A percentile compares a stretch with the other conserved stretches of the same genome.
Evolutionary conservation across 768 basidiomycete genomes (phyloP).

Genomic region (Rhodotorula kratochvilovae): DNA sequence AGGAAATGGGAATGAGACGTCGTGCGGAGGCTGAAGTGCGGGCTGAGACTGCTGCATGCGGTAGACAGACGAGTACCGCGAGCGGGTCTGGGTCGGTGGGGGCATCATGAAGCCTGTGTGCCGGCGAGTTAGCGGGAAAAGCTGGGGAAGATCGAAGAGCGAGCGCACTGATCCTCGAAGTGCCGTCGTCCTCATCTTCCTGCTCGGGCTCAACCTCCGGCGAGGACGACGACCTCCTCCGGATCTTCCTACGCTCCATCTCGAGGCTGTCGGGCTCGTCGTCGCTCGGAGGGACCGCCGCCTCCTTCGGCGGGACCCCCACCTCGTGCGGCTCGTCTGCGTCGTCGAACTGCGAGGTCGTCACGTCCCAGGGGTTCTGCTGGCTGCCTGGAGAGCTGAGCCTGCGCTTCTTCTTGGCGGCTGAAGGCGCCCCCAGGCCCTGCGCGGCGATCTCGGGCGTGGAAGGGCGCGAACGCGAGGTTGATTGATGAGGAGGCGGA

Average conservation of each 20-base stretch:
- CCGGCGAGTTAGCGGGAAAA: neutral
- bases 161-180: neutral
- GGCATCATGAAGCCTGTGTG: conserved; percentile 14
- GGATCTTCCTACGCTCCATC: neutral
- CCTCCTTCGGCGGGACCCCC: too few relatives aligned
- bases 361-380: neutral
- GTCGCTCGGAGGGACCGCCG: neutral
- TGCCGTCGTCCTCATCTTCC: neutral
- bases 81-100: conserved; percentile 8
- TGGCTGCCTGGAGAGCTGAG: neutral
- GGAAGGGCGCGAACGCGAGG: neutral
- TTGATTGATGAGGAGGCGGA: neutral
- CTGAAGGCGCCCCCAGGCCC: neutral
- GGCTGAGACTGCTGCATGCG: neutral
- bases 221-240: neutral
- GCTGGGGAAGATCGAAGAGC: neutral
- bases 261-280: neutral
- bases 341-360: neutral
- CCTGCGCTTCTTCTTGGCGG: neutral
- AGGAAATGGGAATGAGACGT: neutral
- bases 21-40: neutral
- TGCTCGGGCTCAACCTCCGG: neutral
- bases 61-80: neutral
- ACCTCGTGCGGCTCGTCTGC: neutral
- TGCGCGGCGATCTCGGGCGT: neutral